Conservation (phyloP, 345 rosid genomes). For the Pugionium cornutum region DNA sequence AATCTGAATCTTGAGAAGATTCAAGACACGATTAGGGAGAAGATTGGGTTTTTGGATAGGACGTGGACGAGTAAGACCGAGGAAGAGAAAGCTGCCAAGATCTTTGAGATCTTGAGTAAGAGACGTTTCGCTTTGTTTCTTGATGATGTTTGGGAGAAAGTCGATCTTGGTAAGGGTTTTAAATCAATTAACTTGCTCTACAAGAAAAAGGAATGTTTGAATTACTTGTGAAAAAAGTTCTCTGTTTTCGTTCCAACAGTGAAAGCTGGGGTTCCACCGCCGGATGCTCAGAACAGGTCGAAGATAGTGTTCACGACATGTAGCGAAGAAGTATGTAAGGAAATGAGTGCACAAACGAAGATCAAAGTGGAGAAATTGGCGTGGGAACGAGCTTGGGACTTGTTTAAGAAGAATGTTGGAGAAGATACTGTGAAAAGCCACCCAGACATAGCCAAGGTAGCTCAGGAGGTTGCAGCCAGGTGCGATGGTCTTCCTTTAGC, state of each 20-base stretch:
- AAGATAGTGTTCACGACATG: conserved; percentile 44
- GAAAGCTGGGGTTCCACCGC: conserved; percentile 39
- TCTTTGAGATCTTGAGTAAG: conserved; percentile 44
- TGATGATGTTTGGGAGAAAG: conserved; percentile 46
- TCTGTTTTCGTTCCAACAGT: neutral
- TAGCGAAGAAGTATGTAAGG: conserved; percentile 39
- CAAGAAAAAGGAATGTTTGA: neutral
- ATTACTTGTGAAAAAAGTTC: conserved; percentile 2
- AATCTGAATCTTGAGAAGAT: conserved; percentile 35
- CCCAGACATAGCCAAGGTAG: conserved; percentile 39
- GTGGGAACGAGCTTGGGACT: conserved; percentile 39
- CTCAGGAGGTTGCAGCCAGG: conserved; percentile 35
- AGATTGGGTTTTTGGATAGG: conserved; percentile 41
- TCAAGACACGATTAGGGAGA: conserved; percentile 42
- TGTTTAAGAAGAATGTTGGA: conserved; percentile 44
- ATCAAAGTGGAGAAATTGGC: conserved; percentile 39
- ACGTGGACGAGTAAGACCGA: conserved; percentile 37
- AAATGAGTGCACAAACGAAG: conserved; percentile 41
- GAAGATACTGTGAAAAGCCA: conserved; percentile 36
- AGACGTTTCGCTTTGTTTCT: conserved; percentile 43
- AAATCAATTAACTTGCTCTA: neutral
- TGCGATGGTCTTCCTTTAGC: conserved; percentile 45
- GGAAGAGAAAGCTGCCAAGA: conserved; percentile 37
- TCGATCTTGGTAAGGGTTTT: conserved; percentile 39
- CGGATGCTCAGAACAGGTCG: conserved; percentile 27